Evolutionary conservation across 2,329 filamentous ascomycete species (phyloP), one percentile per base, ranked within the genome.

Genomic region (Penicillium italicum): DNA sequence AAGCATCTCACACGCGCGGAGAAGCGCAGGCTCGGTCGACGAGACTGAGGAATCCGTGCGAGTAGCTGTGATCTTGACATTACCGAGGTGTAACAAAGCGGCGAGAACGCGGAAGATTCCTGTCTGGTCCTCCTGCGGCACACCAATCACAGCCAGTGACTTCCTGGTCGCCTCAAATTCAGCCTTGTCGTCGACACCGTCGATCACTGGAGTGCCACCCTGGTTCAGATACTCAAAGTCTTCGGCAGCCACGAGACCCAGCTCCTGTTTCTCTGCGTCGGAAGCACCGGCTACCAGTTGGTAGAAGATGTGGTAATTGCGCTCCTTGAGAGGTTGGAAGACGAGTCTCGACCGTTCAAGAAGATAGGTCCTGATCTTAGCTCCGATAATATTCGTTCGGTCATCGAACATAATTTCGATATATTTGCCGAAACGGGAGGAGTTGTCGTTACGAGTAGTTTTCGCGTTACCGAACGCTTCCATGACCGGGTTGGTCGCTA

Each of bases 371-470:
- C 94, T 85, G 71, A 99, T 99, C 79, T 95, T 95, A 54, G 94
- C 94, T 65, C 94, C 94, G 70, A 97, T 97, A 68, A 99, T 99
- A 73, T 95, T 94, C 60, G 91, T 96, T 69, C 88, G 85, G 61
- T 90, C 85, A 77, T 97, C 92, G 75, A 99, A 99, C 91, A 97
- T 93, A 72, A 99, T 99, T 79, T 99, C 94, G 67, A 99, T 97
- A 75, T 99, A 99, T 81, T 99, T 99, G 74, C 94, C 94, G 76
- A 99, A 99, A 69, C 94, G 86, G 40, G 94, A 99, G 42, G 94
- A 99, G 78, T 99, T 99, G 78, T 99, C 94, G 78, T 99, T 99
- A 73, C 94, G 85, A 11, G 94, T 99, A n/a, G 94, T 99, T 79
- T 99, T 99, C 52, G 94, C 94, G 79, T 99, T 99, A 73, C 94